phyloP scores from a whole-genome alignment of 2,329 filamentous ascomycete species.

The Nannizzia gypsea region DNA sequence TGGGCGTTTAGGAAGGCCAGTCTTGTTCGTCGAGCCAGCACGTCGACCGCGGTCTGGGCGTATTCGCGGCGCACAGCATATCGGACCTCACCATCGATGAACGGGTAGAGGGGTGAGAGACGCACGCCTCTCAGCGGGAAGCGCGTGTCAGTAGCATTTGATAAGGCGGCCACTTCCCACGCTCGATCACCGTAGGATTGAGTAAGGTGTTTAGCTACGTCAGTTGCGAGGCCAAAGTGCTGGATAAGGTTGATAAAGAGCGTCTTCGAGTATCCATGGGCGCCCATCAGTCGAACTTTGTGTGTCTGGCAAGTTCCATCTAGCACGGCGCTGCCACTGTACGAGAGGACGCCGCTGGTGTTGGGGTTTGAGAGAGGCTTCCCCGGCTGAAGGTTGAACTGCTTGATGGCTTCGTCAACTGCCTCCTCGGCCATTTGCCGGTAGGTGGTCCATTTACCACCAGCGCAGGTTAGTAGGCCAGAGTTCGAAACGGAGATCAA shows the following conservation, averaged over 20 bases:
- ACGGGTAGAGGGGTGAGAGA: conserved; percentile 71
- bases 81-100: conserved; percentile 80
- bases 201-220: conserved; percentile 79
- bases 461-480: conserved; percentile 71
- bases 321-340: conserved; percentile 59
- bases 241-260: conserved; percentile 93
- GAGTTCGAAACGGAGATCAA: conserved; percentile 67
- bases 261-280: conserved; percentile 78
- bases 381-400: conserved; percentile 51
- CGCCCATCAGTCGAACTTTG: conserved; percentile 66
- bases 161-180: conserved; percentile 78
- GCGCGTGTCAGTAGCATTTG: conserved; percentile 60
- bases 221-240: conserved; percentile 82
- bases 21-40: conserved; percentile 71
- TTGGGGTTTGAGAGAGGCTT: conserved; percentile 50
- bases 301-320: conserved; percentile 75
- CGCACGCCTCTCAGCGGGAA: conserved; percentile 76
- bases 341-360: conserved; percentile 56
- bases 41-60: conserved; percentile 79
- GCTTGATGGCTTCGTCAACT: conserved; percentile 64
- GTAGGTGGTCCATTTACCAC: conserved; percentile 89
- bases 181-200: conserved; percentile 84
- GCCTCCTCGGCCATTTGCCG: conserved; percentile 87
- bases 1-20: conserved; percentile 87
- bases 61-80: conserved; percentile 85